phyloP scores from a whole-genome alignment of 73 alveolate species.

The Loxodes magnus region DNA sequence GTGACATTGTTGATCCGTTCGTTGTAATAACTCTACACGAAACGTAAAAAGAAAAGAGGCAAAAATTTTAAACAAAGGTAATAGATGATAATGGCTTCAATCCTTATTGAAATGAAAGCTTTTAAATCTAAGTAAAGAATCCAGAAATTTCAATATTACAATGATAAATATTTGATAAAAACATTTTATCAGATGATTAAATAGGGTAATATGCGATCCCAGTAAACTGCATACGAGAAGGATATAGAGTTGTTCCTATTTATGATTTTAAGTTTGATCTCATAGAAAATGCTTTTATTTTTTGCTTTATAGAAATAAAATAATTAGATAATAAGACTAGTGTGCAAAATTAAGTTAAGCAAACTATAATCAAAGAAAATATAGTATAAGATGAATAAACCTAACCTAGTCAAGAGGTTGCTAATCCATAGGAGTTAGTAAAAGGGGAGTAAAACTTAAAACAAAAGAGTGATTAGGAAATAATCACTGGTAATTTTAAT shows the following conservation, averaged over 20 bases:
- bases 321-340: too few relatives aligned
- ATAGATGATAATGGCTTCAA: slow-evolving; percentile 47
- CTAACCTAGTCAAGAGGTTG: too few relatives aligned
- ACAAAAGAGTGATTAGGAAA: too few relatives aligned
- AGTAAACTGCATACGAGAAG: slow-evolving; percentile 29
- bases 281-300: too few relatives aligned
- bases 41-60: slow-evolving; percentile 19
- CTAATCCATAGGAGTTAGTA: too few relatives aligned
- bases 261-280: too few relatives aligned
- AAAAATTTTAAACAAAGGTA: slow-evolving; percentile 15
- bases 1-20: slow-evolving; percentile 33
- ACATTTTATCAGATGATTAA: slow-evolving; percentile 7
- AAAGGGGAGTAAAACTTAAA: too few relatives aligned
- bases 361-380: too few relatives aligned
- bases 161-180: slow-evolving; percentile 26
- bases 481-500: too few relatives aligned
- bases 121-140: slow-evolving; percentile 14
- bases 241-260: slow-evolving; percentile 43
- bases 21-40: slow-evolving; percentile 36
- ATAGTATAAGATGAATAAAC: too few relatives aligned
- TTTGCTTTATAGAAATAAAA: too few relatives aligned
- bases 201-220: slow-evolving; percentile 46
- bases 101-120: slow-evolving; percentile 38
- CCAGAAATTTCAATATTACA: slow-evolving; percentile 40
- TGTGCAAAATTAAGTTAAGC: too few relatives aligned